Base-by-base conservation (phyloP, 345 rosid genomes). In the Sisymbrium altissimum region DNA sequence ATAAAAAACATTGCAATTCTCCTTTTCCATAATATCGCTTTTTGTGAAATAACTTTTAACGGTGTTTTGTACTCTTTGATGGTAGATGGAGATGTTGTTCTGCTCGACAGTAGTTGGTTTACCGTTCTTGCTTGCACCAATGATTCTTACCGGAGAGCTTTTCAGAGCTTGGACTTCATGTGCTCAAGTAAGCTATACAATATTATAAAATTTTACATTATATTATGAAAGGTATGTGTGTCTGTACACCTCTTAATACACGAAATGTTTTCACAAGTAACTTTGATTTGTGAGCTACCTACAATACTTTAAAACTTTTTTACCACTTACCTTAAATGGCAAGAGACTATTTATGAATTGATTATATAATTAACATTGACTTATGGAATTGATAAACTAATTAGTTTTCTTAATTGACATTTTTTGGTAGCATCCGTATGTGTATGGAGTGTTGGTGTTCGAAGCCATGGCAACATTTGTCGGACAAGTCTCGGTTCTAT, bases 381-480 rank as follows among this genome's bases (percentile, higher is more conserved):
- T 50, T 10, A 29, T 59, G 3, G 30, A 60, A 41, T 32, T 68
- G 10, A 30, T 39, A 43, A 60, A 67, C 15, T 38, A 46, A n/a
- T n/a, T n/a, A 49, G 5, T 35, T 46, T 7, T 66, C 15, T 38
- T 46, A 38, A 62, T 35, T 45, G n/a, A 23, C 6, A 8, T 39
- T 65, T 48, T 57, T 46, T 27, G 56, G 87, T 85, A 88, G 90
- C 89, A 88, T 81, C 96, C 88, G 4, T 89, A 89, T 58, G 90
- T 89, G 14, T 87, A 89, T 65, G 97, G 88, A 7, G 97, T 92
- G 64, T 70, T 89, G 71, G 81, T 89, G 48, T 89, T 92, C 58
- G 97, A 89, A 86, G 97, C 93, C 44, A 82, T 85, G 89, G 93
- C 97, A 64, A 92, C 93, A 43, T 92, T 87, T 80, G 79, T 89